A percentile compares a stretch with the other conserved stretches of the same genome.
phyloP scores from a whole-genome alignment of 140 eudicot species.

The Cichorium intybus region DNA sequence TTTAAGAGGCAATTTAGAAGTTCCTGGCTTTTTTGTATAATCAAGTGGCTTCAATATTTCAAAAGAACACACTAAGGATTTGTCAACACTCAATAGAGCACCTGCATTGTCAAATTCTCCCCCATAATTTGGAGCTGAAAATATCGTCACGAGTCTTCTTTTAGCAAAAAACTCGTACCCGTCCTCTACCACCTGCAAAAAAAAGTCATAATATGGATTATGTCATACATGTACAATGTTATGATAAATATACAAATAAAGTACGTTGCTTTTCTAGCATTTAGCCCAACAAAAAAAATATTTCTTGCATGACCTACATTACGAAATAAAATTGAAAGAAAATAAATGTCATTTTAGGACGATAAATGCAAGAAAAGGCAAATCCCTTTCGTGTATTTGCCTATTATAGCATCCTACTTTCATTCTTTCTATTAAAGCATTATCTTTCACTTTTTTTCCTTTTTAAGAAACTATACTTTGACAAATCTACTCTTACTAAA shows the following conservation, averaged over 20 bases:
- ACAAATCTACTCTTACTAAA: too few relatives aligned
- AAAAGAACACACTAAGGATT: conserved; percentile 46
- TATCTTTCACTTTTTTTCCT: too few relatives aligned
- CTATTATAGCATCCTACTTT: background rate
- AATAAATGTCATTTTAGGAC: too few relatives aligned
- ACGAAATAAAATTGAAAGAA: too few relatives aligned
- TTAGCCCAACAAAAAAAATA: too few relatives aligned
- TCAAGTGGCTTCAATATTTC: conserved; percentile 46
- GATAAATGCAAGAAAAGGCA: background rate
- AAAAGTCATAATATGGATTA: conserved; percentile 7
- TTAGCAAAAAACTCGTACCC: conserved; percentile 51
- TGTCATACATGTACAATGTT: background rate
- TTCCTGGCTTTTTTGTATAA: conserved; percentile 33
- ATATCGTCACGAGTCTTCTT: conserved; percentile 47
- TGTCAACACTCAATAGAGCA: conserved; percentile 46
- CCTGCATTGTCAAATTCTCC: conserved; percentile 53
- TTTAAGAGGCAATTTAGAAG: conserved; percentile 34
- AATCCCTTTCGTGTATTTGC: too few relatives aligned
- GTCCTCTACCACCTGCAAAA: conserved; percentile 47
- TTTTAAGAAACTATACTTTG: too few relatives aligned
- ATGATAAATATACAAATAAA: background rate
- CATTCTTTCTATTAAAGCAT: too few relatives aligned
- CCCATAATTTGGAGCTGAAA: conserved; percentile 52
- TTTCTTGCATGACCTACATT: too few relatives aligned
- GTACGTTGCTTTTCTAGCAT: too few relatives aligned